These are phyloP conservation scores for Fraxinus pennsylvanica DNA, from an alignment of 257 asterid genomes.

Conservation along the genomic window DNA sequence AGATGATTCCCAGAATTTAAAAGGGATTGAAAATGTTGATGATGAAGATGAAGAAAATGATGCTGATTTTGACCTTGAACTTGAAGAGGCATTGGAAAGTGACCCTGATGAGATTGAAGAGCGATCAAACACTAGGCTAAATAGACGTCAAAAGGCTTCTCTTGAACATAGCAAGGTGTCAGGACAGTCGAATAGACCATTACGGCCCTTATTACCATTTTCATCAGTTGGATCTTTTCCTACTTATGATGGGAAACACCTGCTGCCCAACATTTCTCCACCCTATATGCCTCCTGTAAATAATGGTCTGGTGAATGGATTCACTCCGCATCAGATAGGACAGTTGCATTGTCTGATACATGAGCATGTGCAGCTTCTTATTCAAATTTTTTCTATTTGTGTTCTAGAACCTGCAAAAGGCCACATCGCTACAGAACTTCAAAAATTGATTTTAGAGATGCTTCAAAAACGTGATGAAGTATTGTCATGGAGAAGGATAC, in stretches of 20 bases:
- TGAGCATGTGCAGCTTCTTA: constrained; percentile 89
- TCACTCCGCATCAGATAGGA: constrained; percentile 88
- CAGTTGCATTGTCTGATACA: constrained; percentile 87
- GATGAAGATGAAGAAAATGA: constrained; percentile 98
- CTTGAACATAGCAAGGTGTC: constrained; percentile 45
- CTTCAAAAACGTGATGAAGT: constrained; percentile 55
- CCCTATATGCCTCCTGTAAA: constrained; percentile 43
- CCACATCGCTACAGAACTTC: constrained; percentile 62
- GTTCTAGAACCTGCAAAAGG: constrained; percentile 77
- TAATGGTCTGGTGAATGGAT: constrained; percentile 64
- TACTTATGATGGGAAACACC: constrained; percentile 45
- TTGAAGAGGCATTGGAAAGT: constrained; percentile 97
- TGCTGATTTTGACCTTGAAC: constrained; percentile 99
- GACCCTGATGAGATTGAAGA: constrained; percentile 74
- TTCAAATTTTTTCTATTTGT: constrained; percentile 81
- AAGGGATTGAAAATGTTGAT: constrained; percentile 62
- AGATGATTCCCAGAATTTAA: constrained; percentile 54
- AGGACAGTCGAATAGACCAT: constrained; percentile 60
- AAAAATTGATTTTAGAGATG: constrained; percentile 64
- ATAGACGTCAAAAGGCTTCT: constrained; percentile 57
- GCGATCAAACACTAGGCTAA: constrained; percentile 66
- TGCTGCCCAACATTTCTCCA: constrained; percentile 38
- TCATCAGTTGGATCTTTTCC: constrained; percentile 50
- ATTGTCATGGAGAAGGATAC: constrained; percentile 57
- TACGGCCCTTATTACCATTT: constrained; percentile 80